Evolutionary conservation across 441 rosid genomes (phyloP).

Genomic region (Bruguiera hainesii): DNA sequence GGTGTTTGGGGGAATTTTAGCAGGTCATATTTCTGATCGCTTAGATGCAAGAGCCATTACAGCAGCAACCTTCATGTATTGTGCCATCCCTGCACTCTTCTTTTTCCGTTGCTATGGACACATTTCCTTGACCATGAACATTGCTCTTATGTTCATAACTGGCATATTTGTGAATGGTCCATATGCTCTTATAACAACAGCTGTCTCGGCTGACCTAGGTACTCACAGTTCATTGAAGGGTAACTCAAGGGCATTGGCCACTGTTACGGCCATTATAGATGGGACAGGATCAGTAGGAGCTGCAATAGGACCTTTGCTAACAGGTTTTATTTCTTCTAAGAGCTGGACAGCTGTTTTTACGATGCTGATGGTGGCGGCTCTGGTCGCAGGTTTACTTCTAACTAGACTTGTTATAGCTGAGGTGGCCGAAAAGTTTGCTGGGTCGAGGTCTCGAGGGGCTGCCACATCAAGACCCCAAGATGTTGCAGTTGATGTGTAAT

Average conservation of each 20-base stretch:
- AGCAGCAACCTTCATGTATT: slow-evolving; percentile 89
- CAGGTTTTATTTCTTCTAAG: slow-evolving; percentile 77
- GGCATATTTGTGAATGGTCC: slow-evolving; percentile 96
- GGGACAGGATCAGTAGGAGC: slow-evolving; percentile 98
- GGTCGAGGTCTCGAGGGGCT: slow-evolving; percentile 27
- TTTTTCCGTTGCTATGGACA: slow-evolving; percentile 81
- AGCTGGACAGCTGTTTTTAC: slow-evolving; percentile 88
- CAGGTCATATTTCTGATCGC: slow-evolving; percentile 84
- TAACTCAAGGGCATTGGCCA: slow-evolving; percentile 86
- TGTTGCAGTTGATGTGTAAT: background rate
- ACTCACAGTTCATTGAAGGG: slow-evolving; percentile 86
- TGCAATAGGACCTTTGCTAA: slow-evolving; percentile 82
- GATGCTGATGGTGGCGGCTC: slow-evolving; percentile 93
- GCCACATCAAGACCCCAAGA: background rate
- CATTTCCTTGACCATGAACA: slow-evolving; percentile 56
- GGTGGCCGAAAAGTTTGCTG: slow-evolving; percentile 59
- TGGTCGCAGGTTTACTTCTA: slow-evolving; percentile 75
- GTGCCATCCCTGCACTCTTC: slow-evolving; percentile 84
- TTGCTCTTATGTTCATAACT: slow-evolving; percentile 66
- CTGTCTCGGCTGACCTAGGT: slow-evolving; percentile 92
- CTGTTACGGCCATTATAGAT: slow-evolving; percentile 92
- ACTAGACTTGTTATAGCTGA: slow-evolving; percentile 81
- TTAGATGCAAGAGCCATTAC: slow-evolving; percentile 84
- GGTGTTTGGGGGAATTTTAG: slow-evolving; percentile 87
- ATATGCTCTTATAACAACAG: slow-evolving; percentile 91